These are phyloP conservation scores for Ophiocordyceps camponoti-rufipedis DNA, from an alignment of 2,329 filamentous ascomycete species.

Conservation along the genomic window DNA sequence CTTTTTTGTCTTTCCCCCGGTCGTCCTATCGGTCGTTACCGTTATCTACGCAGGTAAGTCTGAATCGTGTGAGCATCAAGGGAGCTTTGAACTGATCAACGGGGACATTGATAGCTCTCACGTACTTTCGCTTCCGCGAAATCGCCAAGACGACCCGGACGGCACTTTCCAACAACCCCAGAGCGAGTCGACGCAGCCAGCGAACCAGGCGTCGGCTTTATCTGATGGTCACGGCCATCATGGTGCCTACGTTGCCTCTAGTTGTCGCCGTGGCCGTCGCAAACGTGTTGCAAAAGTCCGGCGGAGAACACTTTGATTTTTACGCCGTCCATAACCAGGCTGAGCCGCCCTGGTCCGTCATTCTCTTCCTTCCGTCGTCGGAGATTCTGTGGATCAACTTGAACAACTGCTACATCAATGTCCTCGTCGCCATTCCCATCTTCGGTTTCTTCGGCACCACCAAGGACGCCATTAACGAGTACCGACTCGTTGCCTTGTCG, in stretches of 20 bases:
- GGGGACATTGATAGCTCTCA: conserved; percentile 17
- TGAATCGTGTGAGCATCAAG: background rate
- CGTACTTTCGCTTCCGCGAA: conserved; percentile 27
- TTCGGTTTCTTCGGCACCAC: conserved; percentile 38
- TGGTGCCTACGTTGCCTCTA: conserved; percentile 32
- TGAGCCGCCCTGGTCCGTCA: conserved; percentile 24
- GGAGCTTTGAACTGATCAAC: background rate
- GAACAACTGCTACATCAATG: conserved; percentile 29
- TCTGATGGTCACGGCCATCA: conserved; percentile 32
- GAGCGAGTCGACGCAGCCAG: conserved; percentile 22
- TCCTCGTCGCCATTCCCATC: conserved; percentile 26
- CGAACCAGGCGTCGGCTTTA: conserved; percentile 34
- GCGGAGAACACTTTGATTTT: conserved; percentile 20
- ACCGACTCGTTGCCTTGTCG: conserved; percentile 8
- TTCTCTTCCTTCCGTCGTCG: conserved; percentile 25
- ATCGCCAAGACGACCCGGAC: conserved; percentile 22
- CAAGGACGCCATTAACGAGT: conserved; percentile 31
- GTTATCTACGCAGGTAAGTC: conserved; percentile 29
- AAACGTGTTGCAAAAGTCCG: conserved; percentile 18
- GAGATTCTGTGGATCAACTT: conserved; percentile 19
- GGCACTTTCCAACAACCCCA: conserved; percentile 20
- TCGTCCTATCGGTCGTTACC: conserved; percentile 23
- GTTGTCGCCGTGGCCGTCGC: conserved; percentile 19
- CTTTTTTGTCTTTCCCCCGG: conserved; percentile 27
- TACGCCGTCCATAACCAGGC: conserved; percentile 19